phyloP scores from a whole-genome alignment of 2,329 filamentous ascomycete species.

The Hypomyces perniciosus region DNA sequence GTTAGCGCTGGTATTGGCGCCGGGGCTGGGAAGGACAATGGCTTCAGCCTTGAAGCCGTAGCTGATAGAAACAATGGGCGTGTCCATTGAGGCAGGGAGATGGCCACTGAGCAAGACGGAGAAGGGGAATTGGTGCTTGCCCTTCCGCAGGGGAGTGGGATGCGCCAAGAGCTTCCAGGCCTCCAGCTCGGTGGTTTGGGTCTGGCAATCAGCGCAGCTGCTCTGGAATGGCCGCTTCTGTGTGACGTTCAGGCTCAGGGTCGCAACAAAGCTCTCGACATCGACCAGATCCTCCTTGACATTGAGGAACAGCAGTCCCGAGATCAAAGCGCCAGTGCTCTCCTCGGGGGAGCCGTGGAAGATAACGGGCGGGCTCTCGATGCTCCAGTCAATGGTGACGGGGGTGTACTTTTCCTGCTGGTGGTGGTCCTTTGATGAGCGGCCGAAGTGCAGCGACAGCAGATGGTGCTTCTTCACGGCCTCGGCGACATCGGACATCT shows the following conservation, averaged over 20 bases:
- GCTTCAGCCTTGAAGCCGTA: conserved; percentile 72
- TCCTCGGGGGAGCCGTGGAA: conserved; percentile 70
- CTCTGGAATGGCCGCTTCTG: conserved; percentile 77
- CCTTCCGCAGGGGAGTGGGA: conserved; percentile 45
- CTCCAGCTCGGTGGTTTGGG: conserved; percentile 66
- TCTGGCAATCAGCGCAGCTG: conserved; percentile 72
- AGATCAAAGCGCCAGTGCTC: conserved; percentile 80
- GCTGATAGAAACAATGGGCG: conserved; percentile 63
- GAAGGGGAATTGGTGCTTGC: conserved; percentile 76
- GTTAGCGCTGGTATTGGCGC: not conserved
- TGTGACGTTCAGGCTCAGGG: conserved; percentile 61
- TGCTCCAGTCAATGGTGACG: conserved; percentile 47
- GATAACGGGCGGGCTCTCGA: conserved; percentile 83
- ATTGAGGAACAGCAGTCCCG: conserved; percentile 70
- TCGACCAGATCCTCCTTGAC: conserved; percentile 62
- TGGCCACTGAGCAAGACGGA: conserved; percentile 80
- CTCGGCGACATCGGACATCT: conserved; percentile 35
- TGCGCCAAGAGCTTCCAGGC: conserved; percentile 70
- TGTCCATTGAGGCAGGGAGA: conserved; percentile 77
- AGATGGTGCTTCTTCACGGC: conserved; percentile 37
- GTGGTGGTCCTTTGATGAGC: conserved; percentile 32
- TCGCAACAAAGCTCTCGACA: conserved; percentile 67
- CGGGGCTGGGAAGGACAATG: conserved; percentile 4
- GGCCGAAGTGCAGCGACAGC: conserved; percentile 35
- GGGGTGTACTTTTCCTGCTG: conserved; percentile 28